Evolutionary conservation across 208 protist genomes (phyloP), one percentile per base, ranked within the genome.

Genomic region (Wallacemonas rigidus): DNA sequence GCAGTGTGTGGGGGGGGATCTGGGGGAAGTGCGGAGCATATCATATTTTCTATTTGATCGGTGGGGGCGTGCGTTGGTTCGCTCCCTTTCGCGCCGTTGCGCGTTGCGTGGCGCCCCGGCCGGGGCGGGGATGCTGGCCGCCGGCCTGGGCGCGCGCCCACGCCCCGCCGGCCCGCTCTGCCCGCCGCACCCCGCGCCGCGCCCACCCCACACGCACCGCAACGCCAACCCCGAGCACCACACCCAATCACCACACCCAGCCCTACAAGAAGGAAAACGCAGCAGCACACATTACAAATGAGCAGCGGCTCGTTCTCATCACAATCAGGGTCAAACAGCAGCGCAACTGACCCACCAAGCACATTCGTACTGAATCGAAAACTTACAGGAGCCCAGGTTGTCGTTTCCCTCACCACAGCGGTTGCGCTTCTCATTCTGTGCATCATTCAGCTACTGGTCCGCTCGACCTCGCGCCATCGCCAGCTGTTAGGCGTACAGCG

Each of bases 351-450:
- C 17, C 11, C 64, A 7, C 51, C 50, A 35, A 58, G 50, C 35
- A 69, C 64, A 1, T 43, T 69, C 38, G 50, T 69, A 48, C 50
- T 35, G 3, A 69, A 69, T 15, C 17, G 17, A 8, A 57, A 80
- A 41, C 67, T 95, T 11, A 82, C 86, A 26, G 91, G 94, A 69
- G 87, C 86, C 2, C 71, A 95, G 61, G 88, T 91, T 0, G 86
- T 95, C 0, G 87, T 95, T 9, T 89, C 88, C 2, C 71, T 95
- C 47, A 87, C 81, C 0, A 90, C 85, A 53, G 88, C 88, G 2
- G n/a, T 95, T 44, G 88, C 69, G 1, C 72, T 94, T 2, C 47
- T 92, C 3, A 77, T 92, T 68, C 70, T 91, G 6, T 81, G 74
- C 7, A 69, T 83, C 9, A 73, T 93, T 54, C 82, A 91, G 57